phyloP scores from a whole-genome alignment of 2,329 filamentous ascomycete genomes.

The Colletotrichum truncatum region DNA sequence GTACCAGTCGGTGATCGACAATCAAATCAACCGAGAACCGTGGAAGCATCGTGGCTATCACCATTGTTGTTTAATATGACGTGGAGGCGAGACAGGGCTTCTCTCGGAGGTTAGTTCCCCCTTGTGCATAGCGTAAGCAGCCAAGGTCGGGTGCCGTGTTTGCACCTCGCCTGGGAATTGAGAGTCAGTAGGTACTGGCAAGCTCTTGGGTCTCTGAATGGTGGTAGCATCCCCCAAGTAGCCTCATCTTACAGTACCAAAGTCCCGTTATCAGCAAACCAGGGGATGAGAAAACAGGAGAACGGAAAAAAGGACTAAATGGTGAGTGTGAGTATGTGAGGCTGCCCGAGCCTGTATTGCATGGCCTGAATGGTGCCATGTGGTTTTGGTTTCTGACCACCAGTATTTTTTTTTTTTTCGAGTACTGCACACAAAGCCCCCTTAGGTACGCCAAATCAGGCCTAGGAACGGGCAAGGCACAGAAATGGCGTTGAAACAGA shows the following conservation, averaged over 20 bases:
- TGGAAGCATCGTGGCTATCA: background rate
- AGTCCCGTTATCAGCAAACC: background rate
- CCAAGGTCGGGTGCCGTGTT: background rate
- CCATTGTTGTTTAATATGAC: background rate
- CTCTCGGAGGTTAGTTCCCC: constrained; percentile 4
- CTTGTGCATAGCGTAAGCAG: background rate
- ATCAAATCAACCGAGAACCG: background rate
- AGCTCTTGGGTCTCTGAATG: background rate
- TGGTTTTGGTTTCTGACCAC: constrained; percentile 15
- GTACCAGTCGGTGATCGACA: background rate
- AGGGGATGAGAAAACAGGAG: no score
- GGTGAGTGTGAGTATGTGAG: background rate
- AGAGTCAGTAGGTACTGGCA: background rate
- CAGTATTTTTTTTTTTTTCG: background rate
- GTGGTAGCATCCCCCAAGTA: no score
- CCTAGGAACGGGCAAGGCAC: no score
- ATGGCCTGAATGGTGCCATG: constrained; percentile 31
- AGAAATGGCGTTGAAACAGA: constrained; percentile 2
- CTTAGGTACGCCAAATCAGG: background rate
- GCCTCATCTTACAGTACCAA: background rate
- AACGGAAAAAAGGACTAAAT: no score
- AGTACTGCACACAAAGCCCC: background rate
- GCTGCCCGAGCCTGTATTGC: constrained; percentile 5
- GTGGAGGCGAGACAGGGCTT: background rate
- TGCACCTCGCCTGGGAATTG: background rate